A percentile compares a stretch with the other conserved stretches of the same genome.
Evolutionary conservation across 2,329 filamentous ascomycete genomes (phyloP).

Genomic region (Trichoderma endophyticum): DNA sequence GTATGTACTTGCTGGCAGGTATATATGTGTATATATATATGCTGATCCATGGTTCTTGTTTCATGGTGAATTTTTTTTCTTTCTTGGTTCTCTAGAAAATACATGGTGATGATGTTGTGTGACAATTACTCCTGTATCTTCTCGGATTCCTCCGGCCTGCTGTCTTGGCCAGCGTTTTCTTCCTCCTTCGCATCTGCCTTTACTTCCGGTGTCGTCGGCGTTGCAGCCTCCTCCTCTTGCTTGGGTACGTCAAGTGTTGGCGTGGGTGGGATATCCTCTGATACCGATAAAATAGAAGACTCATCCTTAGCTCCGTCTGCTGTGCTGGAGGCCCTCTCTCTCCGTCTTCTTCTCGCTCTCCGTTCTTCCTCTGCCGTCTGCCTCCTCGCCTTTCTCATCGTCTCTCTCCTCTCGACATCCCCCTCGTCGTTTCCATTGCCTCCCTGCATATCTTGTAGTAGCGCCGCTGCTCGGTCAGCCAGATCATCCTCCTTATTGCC

Average conservation of each 20-base stretch:
- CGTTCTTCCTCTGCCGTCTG: slow-evolving; percentile 80
- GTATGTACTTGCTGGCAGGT: slow-evolving; percentile 24
- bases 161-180: slow-evolving; percentile 19
- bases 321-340: slow-evolving; percentile 54
- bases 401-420: slow-evolving; percentile 53
- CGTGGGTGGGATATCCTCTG: slow-evolving; percentile 14
- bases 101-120: slow-evolving; percentile 8
- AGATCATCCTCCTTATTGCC: slow-evolving; percentile 66
- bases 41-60: slow-evolving; percentile 13
- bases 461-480: slow-evolving; percentile 75
- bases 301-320: slow-evolving; percentile 28
- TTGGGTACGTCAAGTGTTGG: slow-evolving; percentile 15
- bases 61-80: slow-evolving; percentile 23
- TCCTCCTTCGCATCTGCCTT: slow-evolving; percentile 15
- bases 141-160: slow-evolving; percentile 17
- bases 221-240: slow-evolving; percentile 16
- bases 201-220: not conserved
- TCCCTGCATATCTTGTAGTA: slow-evolving; percentile 79
- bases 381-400: slow-evolving; percentile 57
- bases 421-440: slow-evolving; percentile 56
- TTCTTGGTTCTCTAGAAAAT: slow-evolving; percentile 21
- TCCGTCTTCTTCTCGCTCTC: slow-evolving; percentile 61
- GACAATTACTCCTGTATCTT: slow-evolving; percentile 12
- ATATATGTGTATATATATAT: slow-evolving; percentile 23
- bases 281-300: slow-evolving; percentile 22